Evolutionary conservation across 2,329 filamentous ascomycete genomes (phyloP).

Genomic region (Fusarium coffeatum): DNA sequence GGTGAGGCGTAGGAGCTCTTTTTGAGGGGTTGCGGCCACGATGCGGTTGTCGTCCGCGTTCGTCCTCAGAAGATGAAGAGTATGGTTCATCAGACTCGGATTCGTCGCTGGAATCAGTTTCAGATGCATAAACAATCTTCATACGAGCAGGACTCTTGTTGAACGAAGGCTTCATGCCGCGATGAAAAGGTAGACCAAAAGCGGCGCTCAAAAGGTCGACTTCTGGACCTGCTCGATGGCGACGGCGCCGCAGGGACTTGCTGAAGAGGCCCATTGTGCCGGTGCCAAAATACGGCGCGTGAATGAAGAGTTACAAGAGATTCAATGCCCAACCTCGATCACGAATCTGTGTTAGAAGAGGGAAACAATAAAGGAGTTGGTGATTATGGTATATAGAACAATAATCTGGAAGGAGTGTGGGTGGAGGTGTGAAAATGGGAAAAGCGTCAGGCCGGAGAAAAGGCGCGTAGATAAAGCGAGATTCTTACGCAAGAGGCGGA

Average conservation of each 20-base stretch:
- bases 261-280: constrained; percentile 40
- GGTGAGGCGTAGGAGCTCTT: constrained; percentile 5
- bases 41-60: neutral
- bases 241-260: constrained; percentile 26
- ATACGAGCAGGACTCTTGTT: constrained; percentile 15
- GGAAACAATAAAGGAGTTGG: neutral
- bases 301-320: neutral
- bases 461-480: neutral
- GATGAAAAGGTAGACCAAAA: constrained; percentile 45
- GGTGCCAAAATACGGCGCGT: neutral
- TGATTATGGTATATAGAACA: constrained; percentile 6
- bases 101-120: constrained; percentile 16
- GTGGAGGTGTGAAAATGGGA: neutral
- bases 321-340: neutral
- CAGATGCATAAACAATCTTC: constrained; percentile 14
- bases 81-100: constrained; percentile 6
- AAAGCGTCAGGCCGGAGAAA: neutral
- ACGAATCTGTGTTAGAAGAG: neutral
- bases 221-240: constrained; percentile 28
- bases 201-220: constrained; percentile 46
- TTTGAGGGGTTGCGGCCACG: constrained; percentile 1
- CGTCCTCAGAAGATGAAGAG: constrained; percentile 16
- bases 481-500: neutral
- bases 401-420: constrained; percentile 19
- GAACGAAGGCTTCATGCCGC: constrained; percentile 11